phyloP scores from a whole-genome alignment of 192 early-diverging fungal genomes.

The Umbelopsis vinacea region DNA sequence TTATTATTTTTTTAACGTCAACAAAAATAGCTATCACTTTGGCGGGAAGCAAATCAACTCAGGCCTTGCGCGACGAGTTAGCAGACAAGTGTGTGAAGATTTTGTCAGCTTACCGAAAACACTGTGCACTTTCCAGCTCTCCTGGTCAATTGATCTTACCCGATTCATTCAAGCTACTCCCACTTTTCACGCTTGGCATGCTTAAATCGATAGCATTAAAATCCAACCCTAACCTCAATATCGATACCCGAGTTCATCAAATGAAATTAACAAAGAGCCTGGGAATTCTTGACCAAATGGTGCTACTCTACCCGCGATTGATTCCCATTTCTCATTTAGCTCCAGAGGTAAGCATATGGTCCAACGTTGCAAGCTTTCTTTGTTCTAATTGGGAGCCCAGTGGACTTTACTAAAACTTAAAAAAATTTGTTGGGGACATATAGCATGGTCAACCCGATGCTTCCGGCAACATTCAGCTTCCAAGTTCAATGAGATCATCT shows the following conservation, averaged over 20 bases:
- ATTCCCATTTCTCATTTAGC: slow-evolving; percentile 36
- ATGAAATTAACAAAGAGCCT: slow-evolving; percentile 82
- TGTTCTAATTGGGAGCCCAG: background rate
- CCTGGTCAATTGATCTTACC: slow-evolving; percentile 96
- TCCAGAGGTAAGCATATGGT: background rate
- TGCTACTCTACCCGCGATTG: slow-evolving; percentile 85
- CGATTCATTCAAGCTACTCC: slow-evolving; percentile 93
- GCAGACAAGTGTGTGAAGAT: slow-evolving; percentile 89
- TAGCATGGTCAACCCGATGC: slow-evolving; percentile 42
- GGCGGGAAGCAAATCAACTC: slow-evolving; percentile 70
- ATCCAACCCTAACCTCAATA: slow-evolving; percentile 32
- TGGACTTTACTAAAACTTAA: background rate
- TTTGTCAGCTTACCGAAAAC: slow-evolving; percentile 86
- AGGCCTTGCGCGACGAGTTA: slow-evolving; percentile 78
- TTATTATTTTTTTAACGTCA: background rate
- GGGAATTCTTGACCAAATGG: slow-evolving; percentile 73
- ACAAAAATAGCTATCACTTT: slow-evolving; percentile 67
- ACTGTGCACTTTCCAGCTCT: slow-evolving; percentile 85
- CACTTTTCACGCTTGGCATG: slow-evolving; percentile 83
- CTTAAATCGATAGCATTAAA: slow-evolving; percentile 58
- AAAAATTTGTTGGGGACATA: slow-evolving; percentile 9
- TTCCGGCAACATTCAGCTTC: slow-evolving; percentile 61
- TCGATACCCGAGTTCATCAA: slow-evolving; percentile 79
- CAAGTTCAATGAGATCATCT: slow-evolving; percentile 71
- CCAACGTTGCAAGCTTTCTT: background rate